Percentiles rank a stretch among this genome's conserved stretches.
phyloP scores from a whole-genome alignment of 164 flowering plant species.

The Umbellularia californica region DNA sequence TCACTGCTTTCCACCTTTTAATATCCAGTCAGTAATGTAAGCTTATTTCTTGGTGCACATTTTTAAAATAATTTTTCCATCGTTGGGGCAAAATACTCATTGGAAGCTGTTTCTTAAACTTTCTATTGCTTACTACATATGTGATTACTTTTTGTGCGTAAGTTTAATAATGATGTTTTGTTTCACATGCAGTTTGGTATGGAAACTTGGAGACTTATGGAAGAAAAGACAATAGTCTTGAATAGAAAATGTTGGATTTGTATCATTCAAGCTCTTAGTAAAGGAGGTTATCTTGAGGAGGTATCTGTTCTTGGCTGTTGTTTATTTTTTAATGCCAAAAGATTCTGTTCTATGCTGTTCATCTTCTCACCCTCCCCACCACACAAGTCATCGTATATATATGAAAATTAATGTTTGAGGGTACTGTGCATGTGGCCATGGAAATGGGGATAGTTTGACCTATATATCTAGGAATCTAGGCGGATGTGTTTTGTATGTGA shows the following conservation, averaged over 20 bases:
- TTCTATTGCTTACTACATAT: not conserved
- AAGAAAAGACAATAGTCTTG: constrained; percentile 42
- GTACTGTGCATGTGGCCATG: not conserved
- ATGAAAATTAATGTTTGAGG: not conserved
- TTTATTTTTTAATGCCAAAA: not conserved
- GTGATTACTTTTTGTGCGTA: not conserved
- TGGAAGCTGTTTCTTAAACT: not conserved
- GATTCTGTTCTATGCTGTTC: not conserved
- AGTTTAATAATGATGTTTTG: constrained; percentile 5
- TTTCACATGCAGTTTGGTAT: constrained; percentile 60
- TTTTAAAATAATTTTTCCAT: no score
- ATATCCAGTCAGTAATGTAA: not conserved
- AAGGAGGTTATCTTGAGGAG: constrained; percentile 77
- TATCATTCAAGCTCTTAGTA: constrained; percentile 55
- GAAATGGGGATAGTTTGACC: not conserved
- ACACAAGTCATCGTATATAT: not conserved
- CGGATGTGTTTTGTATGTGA: no score
- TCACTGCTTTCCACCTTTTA: not conserved
- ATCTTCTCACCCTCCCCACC: not conserved
- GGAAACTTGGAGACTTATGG: constrained; percentile 75
- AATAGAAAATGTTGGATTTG: constrained; percentile 35
- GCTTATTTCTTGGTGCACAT: not conserved
- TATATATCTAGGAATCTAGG: not conserved
- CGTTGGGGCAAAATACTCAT: not conserved
- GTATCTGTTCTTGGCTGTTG: constrained; percentile 21